phyloP scores from a whole-genome alignment of 2,329 filamentous ascomycete genomes.

The Colletotrichum gloeosporioides region DNA sequence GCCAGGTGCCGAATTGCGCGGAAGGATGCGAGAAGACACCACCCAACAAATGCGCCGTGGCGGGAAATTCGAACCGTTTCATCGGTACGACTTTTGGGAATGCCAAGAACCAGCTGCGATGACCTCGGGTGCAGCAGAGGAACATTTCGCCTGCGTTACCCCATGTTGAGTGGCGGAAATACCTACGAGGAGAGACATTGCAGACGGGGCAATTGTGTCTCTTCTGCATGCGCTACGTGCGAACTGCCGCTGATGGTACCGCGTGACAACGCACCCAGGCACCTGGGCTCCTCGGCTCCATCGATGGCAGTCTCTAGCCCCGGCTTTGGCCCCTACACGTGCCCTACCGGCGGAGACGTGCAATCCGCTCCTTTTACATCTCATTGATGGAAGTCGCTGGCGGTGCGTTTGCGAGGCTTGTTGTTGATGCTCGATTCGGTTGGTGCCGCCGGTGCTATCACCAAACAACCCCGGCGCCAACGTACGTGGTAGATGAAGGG shows the following conservation, averaged over 20 bases:
- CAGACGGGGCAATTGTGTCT: not conserved
- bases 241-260: not conserved
- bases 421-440: not conserved
- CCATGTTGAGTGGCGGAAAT: conserved; percentile 11
- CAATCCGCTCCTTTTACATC: not conserved
- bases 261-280: not conserved
- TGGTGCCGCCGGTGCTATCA: conserved; percentile 3
- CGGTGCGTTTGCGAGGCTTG: not conserved
- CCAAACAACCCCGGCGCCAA: not conserved
- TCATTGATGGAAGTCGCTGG: conserved; percentile 3
- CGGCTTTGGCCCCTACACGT: not conserved
- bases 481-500: conserved; percentile 12
- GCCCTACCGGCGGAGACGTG: conserved; percentile 14
- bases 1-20: not conserved
- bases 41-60: not conserved
- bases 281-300: not conserved
- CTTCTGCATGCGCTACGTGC: not conserved
- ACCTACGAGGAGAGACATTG: not conserved
- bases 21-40: not conserved
- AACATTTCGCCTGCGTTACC: not conserved
- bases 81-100: not conserved
- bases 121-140: not conserved
- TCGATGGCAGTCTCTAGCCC: conserved; percentile 2
- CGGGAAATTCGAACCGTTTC: conserved; percentile 14
- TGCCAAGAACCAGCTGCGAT: not conserved